Conservation (phyloP, 495 filamentous ascomycete species). For the Aspergillus coremiiformis region DNA sequence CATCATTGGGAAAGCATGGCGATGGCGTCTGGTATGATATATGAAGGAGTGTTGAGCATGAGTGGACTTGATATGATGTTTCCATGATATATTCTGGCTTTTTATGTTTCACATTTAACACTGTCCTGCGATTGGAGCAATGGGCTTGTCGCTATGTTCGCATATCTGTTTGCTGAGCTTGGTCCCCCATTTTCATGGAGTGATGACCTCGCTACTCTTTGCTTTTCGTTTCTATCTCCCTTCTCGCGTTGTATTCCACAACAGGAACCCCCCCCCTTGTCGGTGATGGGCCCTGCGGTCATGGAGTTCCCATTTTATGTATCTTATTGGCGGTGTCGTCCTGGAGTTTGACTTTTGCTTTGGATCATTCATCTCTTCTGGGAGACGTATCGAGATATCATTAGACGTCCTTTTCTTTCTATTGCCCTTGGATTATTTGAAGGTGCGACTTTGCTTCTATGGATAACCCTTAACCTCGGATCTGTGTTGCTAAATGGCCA, state of each 20-base stretch:
- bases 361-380: conserved; percentile 1
- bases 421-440: neutral
- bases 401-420: conserved; percentile 1
- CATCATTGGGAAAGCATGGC: conserved; percentile 30
- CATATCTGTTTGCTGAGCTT: neutral
- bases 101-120: conserved; percentile 1
- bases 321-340: conserved; percentile 1
- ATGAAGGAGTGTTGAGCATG: conserved; percentile 13
- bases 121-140: conserved; percentile 8
- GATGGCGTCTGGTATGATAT: conserved; percentile 24
- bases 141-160: neutral
- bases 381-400: conserved; percentile 10
- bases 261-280: neutral
- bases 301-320: conserved; percentile 3
- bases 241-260: neutral
- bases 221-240: neutral
- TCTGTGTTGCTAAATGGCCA: neutral
- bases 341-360: neutral
- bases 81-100: conserved; percentile 17
- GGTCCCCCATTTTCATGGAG: neutral
- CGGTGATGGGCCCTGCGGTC: neutral
- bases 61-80: conserved; percentile 20
- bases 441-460: neutral
- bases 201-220: too few relatives aligned
- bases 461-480: neutral